Percentiles rank a stretch among this genome's conserved stretches.
These are phyloP conservation scores for Aspergillus ochraceus DNA, from an alignment of 2,329 filamentous ascomycete species.

Conservation along the genomic window DNA sequence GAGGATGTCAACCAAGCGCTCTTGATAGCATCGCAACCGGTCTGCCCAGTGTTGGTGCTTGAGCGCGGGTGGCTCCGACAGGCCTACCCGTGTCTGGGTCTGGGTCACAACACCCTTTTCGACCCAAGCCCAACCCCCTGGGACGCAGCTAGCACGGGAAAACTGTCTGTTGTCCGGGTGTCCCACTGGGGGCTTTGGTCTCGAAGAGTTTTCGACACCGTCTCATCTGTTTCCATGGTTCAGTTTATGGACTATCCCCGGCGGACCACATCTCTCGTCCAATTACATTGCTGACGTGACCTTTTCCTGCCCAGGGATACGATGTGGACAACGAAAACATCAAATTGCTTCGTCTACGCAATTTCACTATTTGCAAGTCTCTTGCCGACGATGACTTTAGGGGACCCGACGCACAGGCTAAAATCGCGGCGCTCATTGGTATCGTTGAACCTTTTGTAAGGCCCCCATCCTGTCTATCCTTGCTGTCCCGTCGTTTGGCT, in stretches of 20 bases:
- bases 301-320: conserved; percentile 61
- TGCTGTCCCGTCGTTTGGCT: conserved; percentile 22
- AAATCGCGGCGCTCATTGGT: conserved; percentile 63
- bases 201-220: conserved; percentile 30
- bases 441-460: conserved; percentile 79
- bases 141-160: conserved; percentile 12
- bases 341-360: conserved; percentile 74
- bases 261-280: conserved; percentile 15
- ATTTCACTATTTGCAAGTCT: conserved; percentile 70
- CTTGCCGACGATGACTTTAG: conserved; percentile 67
- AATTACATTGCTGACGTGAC: conserved; percentile 23
- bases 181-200: conserved; percentile 17
- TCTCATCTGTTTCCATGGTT: conserved; percentile 43
- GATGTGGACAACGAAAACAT: conserved; percentile 74
- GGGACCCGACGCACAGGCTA: conserved; percentile 61
- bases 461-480: conserved; percentile 47
- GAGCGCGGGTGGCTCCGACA: conserved; percentile 22
- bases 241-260: conserved; percentile 22
- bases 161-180: conserved; percentile 8
- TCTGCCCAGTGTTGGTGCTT: conserved; percentile 13
- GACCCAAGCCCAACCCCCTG: conserved; percentile 9
- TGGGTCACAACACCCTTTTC: conserved; percentile 13
- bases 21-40: conserved; percentile 8
- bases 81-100: conserved; percentile 20
- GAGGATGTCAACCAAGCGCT: background rate